Evolutionary conservation across 2,329 filamentous ascomycete genomes (phyloP).

Genomic region (Calonectria henricotiae): DNA sequence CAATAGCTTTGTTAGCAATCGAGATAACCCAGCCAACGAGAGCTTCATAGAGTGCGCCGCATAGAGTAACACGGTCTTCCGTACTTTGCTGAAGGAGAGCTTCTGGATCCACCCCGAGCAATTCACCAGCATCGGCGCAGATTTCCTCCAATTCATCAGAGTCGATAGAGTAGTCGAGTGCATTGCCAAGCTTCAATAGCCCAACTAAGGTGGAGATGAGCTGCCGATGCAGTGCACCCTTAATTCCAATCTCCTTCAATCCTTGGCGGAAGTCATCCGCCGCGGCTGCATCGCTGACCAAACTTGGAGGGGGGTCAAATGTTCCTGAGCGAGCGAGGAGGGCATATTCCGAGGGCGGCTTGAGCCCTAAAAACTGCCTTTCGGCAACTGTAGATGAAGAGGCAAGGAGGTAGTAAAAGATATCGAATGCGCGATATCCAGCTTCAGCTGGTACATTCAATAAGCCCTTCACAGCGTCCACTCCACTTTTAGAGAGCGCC

Average conservation of each 20-base stretch:
- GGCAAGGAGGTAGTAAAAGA: slow-evolving; percentile 96
- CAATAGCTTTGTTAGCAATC: slow-evolving; percentile 90
- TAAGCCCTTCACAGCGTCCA: slow-evolving; percentile 87
- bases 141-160: slow-evolving; percentile 87
- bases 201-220: slow-evolving; percentile 90
- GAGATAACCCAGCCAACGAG: slow-evolving; percentile 94
- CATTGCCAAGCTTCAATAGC: slow-evolving; percentile 93
- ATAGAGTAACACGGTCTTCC: slow-evolving; percentile 85
- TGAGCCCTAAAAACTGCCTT: slow-evolving; percentile 88
- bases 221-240: slow-evolving; percentile 84
- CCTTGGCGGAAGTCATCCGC: slow-evolving; percentile 93
- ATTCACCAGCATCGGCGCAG: slow-evolving; percentile 89
- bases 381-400: slow-evolving; percentile 90
- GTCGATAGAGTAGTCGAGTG: slow-evolving; percentile 87
- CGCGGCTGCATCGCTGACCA: slow-evolving; percentile 91
- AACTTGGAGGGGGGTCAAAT: slow-evolving; percentile 87
- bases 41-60: slow-evolving; percentile 93
- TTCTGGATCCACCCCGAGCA: slow-evolving; percentile 90
- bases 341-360: slow-evolving; percentile 82
- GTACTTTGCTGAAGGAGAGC: slow-evolving; percentile 84
- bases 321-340: slow-evolving; percentile 90
- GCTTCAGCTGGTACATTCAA: slow-evolving; percentile 85
- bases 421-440: slow-evolving; percentile 94
- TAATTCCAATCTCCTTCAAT: slow-evolving; percentile 94
- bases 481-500: slow-evolving; percentile 87